Evolutionary conservation across 2,329 filamentous ascomycete genomes (phyloP).

Genomic region (Calonectria multiphialidica): DNA sequence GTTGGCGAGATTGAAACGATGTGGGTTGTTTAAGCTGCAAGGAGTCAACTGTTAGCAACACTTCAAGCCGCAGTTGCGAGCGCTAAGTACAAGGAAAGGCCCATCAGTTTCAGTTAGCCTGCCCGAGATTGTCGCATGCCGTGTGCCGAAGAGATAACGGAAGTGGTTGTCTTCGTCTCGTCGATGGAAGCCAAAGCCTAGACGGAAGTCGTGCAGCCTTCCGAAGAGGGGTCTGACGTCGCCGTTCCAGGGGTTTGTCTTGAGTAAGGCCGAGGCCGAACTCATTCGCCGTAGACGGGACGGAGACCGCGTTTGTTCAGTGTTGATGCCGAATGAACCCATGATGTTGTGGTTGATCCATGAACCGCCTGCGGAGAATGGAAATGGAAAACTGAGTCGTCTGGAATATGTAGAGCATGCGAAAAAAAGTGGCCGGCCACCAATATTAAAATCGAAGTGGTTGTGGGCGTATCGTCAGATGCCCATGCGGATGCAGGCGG

Average conservation of each 20-base stretch:
- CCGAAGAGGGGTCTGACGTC: constrained; percentile 22
- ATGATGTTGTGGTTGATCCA: constrained; percentile 1
- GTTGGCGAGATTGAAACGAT: constrained; percentile 50
- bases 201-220: constrained; percentile 19
- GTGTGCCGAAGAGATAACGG: constrained; percentile 16
- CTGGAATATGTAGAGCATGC: not conserved
- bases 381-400: constrained; percentile 5
- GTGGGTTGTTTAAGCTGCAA: constrained; percentile 51
- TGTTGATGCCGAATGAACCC: constrained; percentile 17
- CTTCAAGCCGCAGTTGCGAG: constrained; percentile 25
- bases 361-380: constrained; percentile 17
- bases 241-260: constrained; percentile 8
- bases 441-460: constrained; percentile 12
- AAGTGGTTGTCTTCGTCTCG: constrained; percentile 19
- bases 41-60: constrained; percentile 3
- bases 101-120: constrained; percentile 21
- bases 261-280: constrained; percentile 15
- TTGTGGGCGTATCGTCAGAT: constrained; percentile 16
- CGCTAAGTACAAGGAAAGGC: constrained; percentile 19
- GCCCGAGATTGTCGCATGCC: constrained; percentile 8
- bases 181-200: constrained; percentile 22
- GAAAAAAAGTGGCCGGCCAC: not conserved
- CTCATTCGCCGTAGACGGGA: constrained; percentile 8
- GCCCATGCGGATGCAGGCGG: constrained; percentile 22
- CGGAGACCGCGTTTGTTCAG: constrained; percentile 10